Percentiles rank a stretch among this genome's conserved stretches.
Conservation (phyloP, 1,139 yeast species). For the Arxiozyma heterogenica region DNA sequence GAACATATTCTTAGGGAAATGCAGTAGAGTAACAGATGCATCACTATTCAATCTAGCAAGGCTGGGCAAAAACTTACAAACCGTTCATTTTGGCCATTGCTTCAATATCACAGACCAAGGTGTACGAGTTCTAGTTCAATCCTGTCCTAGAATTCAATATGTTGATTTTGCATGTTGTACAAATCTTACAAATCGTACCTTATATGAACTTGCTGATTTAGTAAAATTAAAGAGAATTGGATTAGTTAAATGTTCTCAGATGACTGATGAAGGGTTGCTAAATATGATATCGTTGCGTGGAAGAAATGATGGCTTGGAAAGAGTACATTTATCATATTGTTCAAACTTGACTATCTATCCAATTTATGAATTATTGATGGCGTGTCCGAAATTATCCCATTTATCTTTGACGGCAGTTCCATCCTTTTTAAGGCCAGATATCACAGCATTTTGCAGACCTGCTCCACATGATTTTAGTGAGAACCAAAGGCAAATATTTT, state of each 20-base stretch:
- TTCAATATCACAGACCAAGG: conserved; percentile 83
- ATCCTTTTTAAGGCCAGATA: conserved; percentile 77
- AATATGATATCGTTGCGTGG: conserved; percentile 71
- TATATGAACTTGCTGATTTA: conserved; percentile 65
- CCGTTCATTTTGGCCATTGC: conserved; percentile 92
- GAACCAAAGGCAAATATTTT: conserved; percentile 76
- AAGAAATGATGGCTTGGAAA: conserved; percentile 66
- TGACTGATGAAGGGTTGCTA: conserved; percentile 77
- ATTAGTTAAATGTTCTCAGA: conserved; percentile 79
- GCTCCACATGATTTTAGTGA: conserved; percentile 91
- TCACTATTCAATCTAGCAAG: conserved; percentile 63
- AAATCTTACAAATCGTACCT: conserved; percentile 77
- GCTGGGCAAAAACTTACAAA: conserved; percentile 76
- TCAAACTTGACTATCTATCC: conserved; percentile 67
- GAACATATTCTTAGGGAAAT: conserved; percentile 82
- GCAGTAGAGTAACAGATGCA: conserved; percentile 78
- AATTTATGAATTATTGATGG: conserved; percentile 60
- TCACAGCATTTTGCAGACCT: conserved; percentile 82
- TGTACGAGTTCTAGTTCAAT: conserved; percentile 62
- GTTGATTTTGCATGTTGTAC: conserved; percentile 93
- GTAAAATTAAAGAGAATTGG: conserved; percentile 87
- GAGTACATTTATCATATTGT: conserved; percentile 91
- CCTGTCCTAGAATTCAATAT: conserved; percentile 80
- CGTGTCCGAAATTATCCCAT: conserved; percentile 83
- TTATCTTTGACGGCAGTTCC: conserved; percentile 81